Conservation (phyloP, 306 rosid genomes). For the cucumber (Cucumis sativus) region Cucumber_9930_V3 NC_026655.2:4128501-4129000, state of each 20-base stretch:
- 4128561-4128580: conserved; percentile 74
- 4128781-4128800: background rate
- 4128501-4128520: conserved; percentile 79
- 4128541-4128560: conserved; percentile 70
- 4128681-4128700: conserved; percentile 96
- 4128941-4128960: no score
- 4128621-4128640: conserved; percentile 12
- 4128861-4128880: background rate
- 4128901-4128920: background rate
- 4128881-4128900: background rate
- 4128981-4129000: background rate
- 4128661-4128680: conserved; percentile 80
- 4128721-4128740: conserved; percentile 88
- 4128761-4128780: conserved; percentile 3
- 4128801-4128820: background rate
- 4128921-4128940: no score
- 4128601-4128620: background rate
- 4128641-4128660: conserved; percentile 6
- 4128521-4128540: conserved; percentile 88
- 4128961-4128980: no score
- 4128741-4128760: conserved; percentile 99
- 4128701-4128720: conserved; percentile 97
- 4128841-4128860: background rate
- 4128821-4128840: background rate
- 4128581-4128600: background rate